Evolutionary conservation across 495 filamentous ascomycete genomes (phyloP).

Genomic region (Tuber microsphaerosporum): DNA sequence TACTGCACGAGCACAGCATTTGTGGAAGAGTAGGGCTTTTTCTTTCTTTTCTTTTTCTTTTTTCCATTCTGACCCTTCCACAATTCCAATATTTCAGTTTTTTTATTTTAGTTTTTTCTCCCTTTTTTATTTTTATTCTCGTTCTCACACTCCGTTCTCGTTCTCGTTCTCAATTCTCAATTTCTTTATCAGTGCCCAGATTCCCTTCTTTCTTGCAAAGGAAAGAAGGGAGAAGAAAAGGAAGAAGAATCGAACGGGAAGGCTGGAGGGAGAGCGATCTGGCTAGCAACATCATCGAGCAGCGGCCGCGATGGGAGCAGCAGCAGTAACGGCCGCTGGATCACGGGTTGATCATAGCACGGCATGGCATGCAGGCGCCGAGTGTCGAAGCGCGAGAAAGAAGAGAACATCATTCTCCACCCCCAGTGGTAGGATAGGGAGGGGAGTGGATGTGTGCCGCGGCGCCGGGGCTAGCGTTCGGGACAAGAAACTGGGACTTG

Average conservation of each 20-base stretch:
- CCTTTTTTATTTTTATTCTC: neutral
- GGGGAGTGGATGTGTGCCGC: neutral
- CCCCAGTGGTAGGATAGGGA: neutral
- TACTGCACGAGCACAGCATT: slow-evolving; percentile 10
- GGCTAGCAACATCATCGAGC: neutral
- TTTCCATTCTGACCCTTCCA: neutral
- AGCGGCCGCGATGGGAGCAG: slow-evolving; percentile 21
- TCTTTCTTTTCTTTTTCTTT: neutral
- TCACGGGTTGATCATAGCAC: slow-evolving; percentile 30
- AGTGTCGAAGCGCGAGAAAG: slow-evolving; percentile 7
- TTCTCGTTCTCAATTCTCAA: neutral
- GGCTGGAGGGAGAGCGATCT: neutral
- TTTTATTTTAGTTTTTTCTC: neutral
- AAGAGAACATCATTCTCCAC: neutral
- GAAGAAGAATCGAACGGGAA: neutral
- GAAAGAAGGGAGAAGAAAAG: neutral
- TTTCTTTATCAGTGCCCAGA: neutral
- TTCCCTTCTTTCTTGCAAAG: neutral
- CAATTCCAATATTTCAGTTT: neutral
- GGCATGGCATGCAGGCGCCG: slow-evolving; percentile 28
- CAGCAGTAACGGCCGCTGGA: slow-evolving; percentile 30
- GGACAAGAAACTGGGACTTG: neutral
- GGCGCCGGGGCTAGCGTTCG: neutral
- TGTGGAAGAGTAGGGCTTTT: slow-evolving; percentile 22
- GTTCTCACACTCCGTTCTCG: neutral